phyloP scores from a whole-genome alignment of 2,329 filamentous ascomycete species.

The Allantophomopsis lycopodina region DNA sequence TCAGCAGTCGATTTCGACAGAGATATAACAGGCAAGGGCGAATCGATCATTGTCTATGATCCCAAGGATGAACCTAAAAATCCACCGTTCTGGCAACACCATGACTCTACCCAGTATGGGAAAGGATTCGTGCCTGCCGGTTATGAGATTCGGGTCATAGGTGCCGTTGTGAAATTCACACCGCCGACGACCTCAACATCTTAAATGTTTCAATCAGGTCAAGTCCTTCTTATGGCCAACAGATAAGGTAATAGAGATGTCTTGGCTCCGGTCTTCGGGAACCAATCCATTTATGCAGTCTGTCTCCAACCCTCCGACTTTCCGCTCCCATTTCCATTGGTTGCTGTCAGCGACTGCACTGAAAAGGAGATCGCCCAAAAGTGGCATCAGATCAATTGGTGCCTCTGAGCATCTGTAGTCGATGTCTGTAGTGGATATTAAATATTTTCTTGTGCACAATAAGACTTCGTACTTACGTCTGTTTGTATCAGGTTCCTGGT shows the following conservation, averaged over 20 bases:
- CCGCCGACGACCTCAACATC: no score
- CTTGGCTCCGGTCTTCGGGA: not conserved
- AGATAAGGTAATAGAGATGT: not conserved
- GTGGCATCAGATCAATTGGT: not conserved
- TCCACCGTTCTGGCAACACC: not conserved
- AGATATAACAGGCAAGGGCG: not conserved
- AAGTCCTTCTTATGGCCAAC: not conserved
- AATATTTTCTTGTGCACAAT: not conserved
- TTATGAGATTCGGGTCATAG: not conserved
- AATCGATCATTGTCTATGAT: slow-evolving; percentile 1
- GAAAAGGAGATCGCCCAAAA: not conserved
- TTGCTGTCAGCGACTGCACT: not conserved
- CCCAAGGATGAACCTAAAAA: not conserved
- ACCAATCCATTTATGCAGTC: not conserved
- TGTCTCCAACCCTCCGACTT: not conserved
- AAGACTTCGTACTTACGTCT: not conserved
- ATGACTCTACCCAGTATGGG: not conserved
- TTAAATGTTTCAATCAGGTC: not conserved
- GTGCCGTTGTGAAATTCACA: not conserved
- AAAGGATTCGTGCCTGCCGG: not conserved
- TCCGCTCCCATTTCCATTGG: not conserved
- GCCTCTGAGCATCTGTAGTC: slow-evolving; percentile 1
- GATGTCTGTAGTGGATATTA: not conserved
- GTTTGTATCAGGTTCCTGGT: not conserved
- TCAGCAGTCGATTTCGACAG: not conserved